Base-by-base conservation (phyloP, 768 basidiomycete species). In the Epithele typhae region DNA sequence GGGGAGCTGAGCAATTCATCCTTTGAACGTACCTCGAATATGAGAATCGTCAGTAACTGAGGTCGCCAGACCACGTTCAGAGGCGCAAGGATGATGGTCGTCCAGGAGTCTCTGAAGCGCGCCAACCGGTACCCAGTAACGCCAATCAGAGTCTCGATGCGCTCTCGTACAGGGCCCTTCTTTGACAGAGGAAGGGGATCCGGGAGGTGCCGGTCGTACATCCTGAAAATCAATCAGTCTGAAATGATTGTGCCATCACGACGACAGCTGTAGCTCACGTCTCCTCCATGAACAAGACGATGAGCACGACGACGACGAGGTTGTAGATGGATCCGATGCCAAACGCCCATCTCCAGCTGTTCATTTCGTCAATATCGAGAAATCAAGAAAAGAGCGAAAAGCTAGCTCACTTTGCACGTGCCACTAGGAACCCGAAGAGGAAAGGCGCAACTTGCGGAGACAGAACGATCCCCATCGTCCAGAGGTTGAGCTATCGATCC, bases 401-500 rank as follows among this genome's bases (percentile, higher is more conserved):
- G 15, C n/a, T n/a, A n/a, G 45, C 56, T 27, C 40, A 69, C 56
- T 66, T 71, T 14, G 74, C 69, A 4, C 75, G 66, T 0, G 80
- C 81, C 2, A 79, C 78, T 4, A 84, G 66, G 68, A 82, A 86
- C 3, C 84, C 82, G 48, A 83, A 79, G 0, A 75, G 69, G 54
- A 81, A 83, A 0, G 83, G 84, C 1, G 79, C 80, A 8, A 78
- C 54, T 66, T 79, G 78, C 8, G 77, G 80, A 9, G 80, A 79
- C 12, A 82, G 59, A 56, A 85, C 73, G 64, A 84, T 82, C 1
- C 81, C 84, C 74, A 85, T 78, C 2, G 82, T 83, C 83, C 82
- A 84, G 41, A 80, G 63, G 53, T 81, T 82, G 27, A 84, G 70
- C 79, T 83, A 17, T n/a, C n/a, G n/a, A n/a, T n/a, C n/a, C n/a